These are phyloP conservation scores for Stenocarpella maydis DNA, from an alignment of 2,329 filamentous ascomycete genomes.

Conservation along the genomic window DNA sequence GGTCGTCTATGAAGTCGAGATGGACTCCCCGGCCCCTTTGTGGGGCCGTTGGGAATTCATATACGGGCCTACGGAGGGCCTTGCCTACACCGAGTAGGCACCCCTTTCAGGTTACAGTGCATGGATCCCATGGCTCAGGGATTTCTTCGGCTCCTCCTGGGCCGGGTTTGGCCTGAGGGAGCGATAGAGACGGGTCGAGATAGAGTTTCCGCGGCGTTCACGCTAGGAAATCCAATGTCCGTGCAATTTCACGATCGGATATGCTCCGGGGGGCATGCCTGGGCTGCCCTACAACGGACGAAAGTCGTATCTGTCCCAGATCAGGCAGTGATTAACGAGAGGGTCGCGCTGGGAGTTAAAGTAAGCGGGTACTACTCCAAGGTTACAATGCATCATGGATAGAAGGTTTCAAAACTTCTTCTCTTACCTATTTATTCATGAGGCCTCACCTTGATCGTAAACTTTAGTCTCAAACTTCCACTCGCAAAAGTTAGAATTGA, in stretches of 20 bases:
- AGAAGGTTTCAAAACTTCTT: neutral
- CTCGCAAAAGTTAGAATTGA: neutral
- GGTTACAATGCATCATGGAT: neutral
- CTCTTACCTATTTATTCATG: neutral
- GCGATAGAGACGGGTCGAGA: neutral
- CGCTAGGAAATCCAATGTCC: constrained; percentile 26
- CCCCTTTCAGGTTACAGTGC: constrained; percentile 13
- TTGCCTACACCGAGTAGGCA: neutral
- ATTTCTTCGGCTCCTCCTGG: constrained; percentile 17
- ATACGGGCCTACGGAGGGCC: constrained; percentile 2
- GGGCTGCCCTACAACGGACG: constrained; percentile 9
- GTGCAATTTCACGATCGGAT: constrained; percentile 10
- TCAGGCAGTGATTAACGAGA: neutral
- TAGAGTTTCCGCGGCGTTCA: constrained; percentile 25
- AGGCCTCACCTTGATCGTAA: constrained; percentile 21
- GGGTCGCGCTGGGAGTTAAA: too few species aligned
- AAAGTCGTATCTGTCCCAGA: neutral
- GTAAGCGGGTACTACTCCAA: neutral
- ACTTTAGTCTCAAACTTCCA: neutral
- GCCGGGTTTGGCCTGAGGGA: constrained; percentile 23
- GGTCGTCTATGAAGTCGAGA: neutral
- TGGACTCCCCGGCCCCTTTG: neutral
- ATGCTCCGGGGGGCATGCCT: neutral
- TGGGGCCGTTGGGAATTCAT: constrained; percentile 3
- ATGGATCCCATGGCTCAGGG: constrained; percentile 12